These are phyloP conservation scores for Naganishia kalamii DNA, from an alignment of 768 basidiomycete species.

Conservation along the genomic window DNA sequence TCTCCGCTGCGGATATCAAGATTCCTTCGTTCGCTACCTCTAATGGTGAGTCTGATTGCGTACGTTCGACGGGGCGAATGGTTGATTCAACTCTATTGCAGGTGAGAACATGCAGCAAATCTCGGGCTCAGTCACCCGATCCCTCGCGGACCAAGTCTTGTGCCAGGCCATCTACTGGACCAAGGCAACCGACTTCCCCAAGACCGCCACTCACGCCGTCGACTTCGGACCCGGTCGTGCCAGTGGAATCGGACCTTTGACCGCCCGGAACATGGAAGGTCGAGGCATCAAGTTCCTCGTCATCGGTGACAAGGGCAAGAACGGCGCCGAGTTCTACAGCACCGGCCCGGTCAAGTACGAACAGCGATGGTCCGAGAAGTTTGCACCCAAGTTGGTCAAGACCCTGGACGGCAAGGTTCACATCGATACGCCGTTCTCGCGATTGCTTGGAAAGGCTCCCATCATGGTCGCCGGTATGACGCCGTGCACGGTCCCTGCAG, in stretches of 20 bases:
- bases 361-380: constrained; percentile 87
- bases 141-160: constrained; percentile 89
- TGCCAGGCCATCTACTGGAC: constrained; percentile 87
- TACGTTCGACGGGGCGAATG: constrained; percentile 14
- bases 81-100: constrained; percentile 45
- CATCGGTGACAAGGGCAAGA: constrained; percentile 82
- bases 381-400: constrained; percentile 74
- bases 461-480: constrained; percentile 99
- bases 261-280: constrained; percentile 83
- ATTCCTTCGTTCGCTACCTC: constrained; percentile 91
- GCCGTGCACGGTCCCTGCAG: constrained; percentile 88
- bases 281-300: constrained; percentile 85
- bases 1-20: constrained; percentile 58
- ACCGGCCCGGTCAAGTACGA: constrained; percentile 63
- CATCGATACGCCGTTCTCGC: constrained; percentile 93
- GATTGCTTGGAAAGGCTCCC: constrained; percentile 89
- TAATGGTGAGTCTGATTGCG: constrained; percentile 58
- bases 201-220: constrained; percentile 83
- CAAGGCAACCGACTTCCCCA: constrained; percentile 80
- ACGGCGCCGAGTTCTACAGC: constrained; percentile 77
- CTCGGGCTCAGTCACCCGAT: constrained; percentile 69
- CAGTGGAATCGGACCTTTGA: constrained; percentile 86
- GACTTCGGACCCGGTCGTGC: constrained; percentile 95
- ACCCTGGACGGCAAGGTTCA: constrained; percentile 86
- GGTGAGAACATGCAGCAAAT: constrained; percentile 75